These are phyloP conservation scores for Agaricus blazei DNA, from an alignment of 768 basidiomycete species.

Conservation along the genomic window DNA sequence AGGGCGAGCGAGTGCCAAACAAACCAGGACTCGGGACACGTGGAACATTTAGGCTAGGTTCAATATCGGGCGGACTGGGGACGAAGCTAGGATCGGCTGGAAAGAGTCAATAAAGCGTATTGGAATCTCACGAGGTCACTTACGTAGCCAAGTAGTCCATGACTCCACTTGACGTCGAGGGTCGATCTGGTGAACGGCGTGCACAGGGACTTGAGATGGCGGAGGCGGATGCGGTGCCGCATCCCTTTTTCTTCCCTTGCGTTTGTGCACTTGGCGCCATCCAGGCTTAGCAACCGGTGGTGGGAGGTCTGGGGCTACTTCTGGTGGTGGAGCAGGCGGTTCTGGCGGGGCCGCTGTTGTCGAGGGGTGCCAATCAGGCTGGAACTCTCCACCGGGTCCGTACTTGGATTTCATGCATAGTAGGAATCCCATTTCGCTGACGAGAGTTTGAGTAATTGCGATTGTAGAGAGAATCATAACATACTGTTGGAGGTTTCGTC, in stretches of 20 bases:
- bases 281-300: conserved; percentile 1
- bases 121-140: conserved; percentile 21
- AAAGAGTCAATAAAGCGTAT: background rate
- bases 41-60: conserved; percentile 58
- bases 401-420: conserved; percentile 70
- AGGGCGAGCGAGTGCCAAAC: conserved; percentile 65
- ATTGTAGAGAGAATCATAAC: conserved; percentile 23
- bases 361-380: conserved; percentile 65
- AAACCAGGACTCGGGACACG: conserved; percentile 57
- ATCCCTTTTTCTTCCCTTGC: conserved; percentile 28
- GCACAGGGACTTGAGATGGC: conserved; percentile 30
- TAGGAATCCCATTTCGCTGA: conserved; percentile 71
- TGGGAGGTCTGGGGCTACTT: conserved; percentile 20
- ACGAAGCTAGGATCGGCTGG: conserved; percentile 53
- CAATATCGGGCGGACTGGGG: conserved; percentile 58
- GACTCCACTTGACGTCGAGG: conserved; percentile 42
- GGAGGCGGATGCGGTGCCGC: conserved; percentile 23
- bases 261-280: conserved; percentile 7
- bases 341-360: conserved; percentile 38
- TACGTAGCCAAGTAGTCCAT: conserved; percentile 68
- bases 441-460: background rate
- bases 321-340: conserved; percentile 32
- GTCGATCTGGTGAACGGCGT: conserved; percentile 26
- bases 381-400: conserved; percentile 82
- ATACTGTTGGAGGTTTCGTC: conserved; percentile 73